Base-by-base conservation (phyloP, 1,284 basidiomycete species). In the Microbotryum lychnidis-dioicae region DNA sequence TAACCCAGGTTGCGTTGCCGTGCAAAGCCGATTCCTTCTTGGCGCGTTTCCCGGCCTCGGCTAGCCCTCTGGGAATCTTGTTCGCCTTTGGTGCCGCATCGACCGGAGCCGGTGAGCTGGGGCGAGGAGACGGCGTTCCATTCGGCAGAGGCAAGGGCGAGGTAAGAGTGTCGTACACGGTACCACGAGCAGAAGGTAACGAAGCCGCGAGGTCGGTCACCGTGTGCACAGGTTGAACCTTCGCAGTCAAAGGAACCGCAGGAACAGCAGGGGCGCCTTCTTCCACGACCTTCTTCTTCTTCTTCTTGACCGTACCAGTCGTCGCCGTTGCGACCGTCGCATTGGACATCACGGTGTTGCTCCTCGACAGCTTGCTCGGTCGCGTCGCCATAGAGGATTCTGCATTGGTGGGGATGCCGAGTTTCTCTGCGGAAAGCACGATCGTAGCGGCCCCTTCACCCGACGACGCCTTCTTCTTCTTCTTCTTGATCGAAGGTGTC, bases 401-500 rank as follows among this genome's bases (percentile, higher is more conserved):
- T 51, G 48, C 8, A 50, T 54, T 18, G 48, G 60, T 52, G 23
- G 62, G 60, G 56, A 64, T 56, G 5, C 64, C 62, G 53, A 67
- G 58, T 47, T 67, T 57, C 50, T 65, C 63, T 16, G 63, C 66
- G 18, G 64, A 66, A n/a, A 66, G 56, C 42, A 63, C 54, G 54
- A 64, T 52, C 45, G 61, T 62, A 50, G 61, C 51, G 4, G 46
- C 9, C 8, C 49, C 58, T 60, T 60, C 52, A 44, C 46, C 49
- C 27, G 58, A 50, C 23, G 31, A 33, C 25, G 31, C 53, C 59
- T 58, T 64, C 49, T 64, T 64, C 58, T 62, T 60, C 54, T 61
- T 69, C 23, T 54, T 58, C 65, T 44, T 61, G 45, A 67, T 48
- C 27, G 62, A 59, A 16, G 54, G 64, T 44, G 69, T 48, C 29